phyloP scores from a whole-genome alignment of 352 stramenopile species.

The Globisporangium takayamanum region DNA sequence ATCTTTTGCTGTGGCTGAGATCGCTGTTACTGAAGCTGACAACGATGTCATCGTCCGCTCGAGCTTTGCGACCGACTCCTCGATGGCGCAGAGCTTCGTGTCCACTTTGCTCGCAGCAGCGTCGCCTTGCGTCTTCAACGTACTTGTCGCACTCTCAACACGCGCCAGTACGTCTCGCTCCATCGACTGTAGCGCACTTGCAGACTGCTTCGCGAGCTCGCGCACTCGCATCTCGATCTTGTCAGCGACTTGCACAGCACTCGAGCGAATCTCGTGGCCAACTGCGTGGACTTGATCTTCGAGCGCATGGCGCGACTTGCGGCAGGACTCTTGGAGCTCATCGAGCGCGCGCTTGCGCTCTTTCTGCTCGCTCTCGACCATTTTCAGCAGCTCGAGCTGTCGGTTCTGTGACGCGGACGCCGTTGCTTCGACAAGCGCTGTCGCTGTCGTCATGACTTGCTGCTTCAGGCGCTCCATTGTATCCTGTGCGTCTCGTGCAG shows the following conservation, averaged over 20 bases:
- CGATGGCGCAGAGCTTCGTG: background rate
- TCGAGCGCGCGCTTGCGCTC: slow-evolving; percentile 38
- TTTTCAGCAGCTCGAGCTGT: slow-evolving; percentile 24
- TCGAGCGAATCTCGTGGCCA: slow-evolving; percentile 29
- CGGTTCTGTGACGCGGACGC: slow-evolving; percentile 22
- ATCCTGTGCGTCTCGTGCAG: background rate
- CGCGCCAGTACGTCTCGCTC: slow-evolving; percentile 12
- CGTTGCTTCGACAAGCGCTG: slow-evolving; percentile 17
- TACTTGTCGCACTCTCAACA: slow-evolving; percentile 3
- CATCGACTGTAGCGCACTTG: slow-evolving; percentile 7
- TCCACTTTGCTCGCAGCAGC: background rate
- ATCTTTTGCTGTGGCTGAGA: background rate
- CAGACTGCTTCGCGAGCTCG: slow-evolving; percentile 21
- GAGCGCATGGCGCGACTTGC: slow-evolving; percentile 33
- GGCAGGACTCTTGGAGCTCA: slow-evolving; percentile 30
- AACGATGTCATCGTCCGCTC: background rate
- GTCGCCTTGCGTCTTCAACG: slow-evolving; percentile 7
- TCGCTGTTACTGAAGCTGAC: background rate
- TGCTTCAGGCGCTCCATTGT: slow-evolving; percentile 14
- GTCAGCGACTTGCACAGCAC: slow-evolving; percentile 18
- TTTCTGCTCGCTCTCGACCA: slow-evolving; percentile 38
- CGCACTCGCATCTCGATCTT: slow-evolving; percentile 30
- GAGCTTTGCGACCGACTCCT: slow-evolving; percentile 4
- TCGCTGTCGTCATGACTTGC: slow-evolving; percentile 15
- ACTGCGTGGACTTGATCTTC: slow-evolving; percentile 47